Percentiles rank a stretch among this genome's conserved stretches.
phyloP scores from a whole-genome alignment of 2,329 filamentous ascomycete genomes.

The Fusarium scirpi region DNA sequence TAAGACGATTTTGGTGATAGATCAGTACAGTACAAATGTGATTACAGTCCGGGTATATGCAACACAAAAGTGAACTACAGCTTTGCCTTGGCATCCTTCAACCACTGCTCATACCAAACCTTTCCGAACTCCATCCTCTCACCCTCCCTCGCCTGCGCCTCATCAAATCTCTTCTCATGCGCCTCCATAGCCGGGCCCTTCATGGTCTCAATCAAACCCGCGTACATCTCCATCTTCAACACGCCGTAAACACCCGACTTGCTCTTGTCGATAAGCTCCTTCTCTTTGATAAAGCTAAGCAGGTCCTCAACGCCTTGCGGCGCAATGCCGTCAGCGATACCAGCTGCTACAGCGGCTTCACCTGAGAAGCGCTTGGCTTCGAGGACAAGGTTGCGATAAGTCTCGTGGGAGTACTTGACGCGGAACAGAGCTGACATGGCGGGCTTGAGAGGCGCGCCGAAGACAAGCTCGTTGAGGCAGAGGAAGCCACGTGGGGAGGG shows the following conservation, averaged over 20 bases:
- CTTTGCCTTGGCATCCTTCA: slow-evolving; percentile 56
- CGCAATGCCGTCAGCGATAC: slow-evolving; percentile 76
- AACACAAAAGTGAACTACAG: slow-evolving; percentile 41
- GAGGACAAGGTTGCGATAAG: slow-evolving; percentile 75
- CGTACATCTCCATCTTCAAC: slow-evolving; percentile 82
- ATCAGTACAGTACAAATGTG: background rate
- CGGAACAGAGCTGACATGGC: slow-evolving; percentile 82
- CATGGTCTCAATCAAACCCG: slow-evolving; percentile 71
- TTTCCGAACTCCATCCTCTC: slow-evolving; percentile 58
- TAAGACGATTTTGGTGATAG: background rate
- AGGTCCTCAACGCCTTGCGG: slow-evolving; percentile 70
- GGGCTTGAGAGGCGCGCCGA: slow-evolving; percentile 79
- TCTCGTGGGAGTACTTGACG: slow-evolving; percentile 69
- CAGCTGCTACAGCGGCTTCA: slow-evolving; percentile 70
- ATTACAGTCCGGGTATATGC: background rate
- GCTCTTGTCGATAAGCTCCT: slow-evolving; percentile 70
- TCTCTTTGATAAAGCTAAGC: slow-evolving; percentile 68
- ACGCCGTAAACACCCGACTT: slow-evolving; percentile 75
- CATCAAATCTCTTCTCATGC: slow-evolving; percentile 63
- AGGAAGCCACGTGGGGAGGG: slow-evolving; percentile 77
- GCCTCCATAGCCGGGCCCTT: slow-evolving; percentile 62
- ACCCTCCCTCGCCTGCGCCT: slow-evolving; percentile 54
- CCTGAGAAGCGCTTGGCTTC: slow-evolving; percentile 77
- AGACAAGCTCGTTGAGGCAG: slow-evolving; percentile 85
- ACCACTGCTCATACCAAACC: slow-evolving; percentile 64